Evolutionary conservation across 2,329 filamentous ascomycete species (phyloP).

Genomic region (Epichloe baconii): DNA sequence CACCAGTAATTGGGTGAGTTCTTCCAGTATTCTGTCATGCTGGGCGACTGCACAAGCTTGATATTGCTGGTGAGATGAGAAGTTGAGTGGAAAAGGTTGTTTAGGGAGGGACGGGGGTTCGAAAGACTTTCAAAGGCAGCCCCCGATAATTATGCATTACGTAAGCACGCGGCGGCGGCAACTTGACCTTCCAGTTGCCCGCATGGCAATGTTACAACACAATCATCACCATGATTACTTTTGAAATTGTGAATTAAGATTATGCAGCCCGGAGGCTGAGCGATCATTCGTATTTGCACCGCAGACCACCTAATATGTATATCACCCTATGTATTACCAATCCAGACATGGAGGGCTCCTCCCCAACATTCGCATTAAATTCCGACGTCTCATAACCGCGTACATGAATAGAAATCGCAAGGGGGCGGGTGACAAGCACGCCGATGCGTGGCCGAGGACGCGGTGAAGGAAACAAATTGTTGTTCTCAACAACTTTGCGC

Average conservation of each 20-base stretch:
- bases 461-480: background rate
- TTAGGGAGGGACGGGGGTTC: too few species aligned
- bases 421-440: background rate
- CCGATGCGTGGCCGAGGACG: background rate
- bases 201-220: background rate
- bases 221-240: background rate
- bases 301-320: conserved; percentile 1
- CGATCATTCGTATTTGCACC: conserved; percentile 1
- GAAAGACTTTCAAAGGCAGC: background rate
- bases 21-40: conserved; percentile 98
- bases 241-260: background rate
- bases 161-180: background rate
- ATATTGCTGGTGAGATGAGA: too few species aligned
- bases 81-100: too few species aligned
- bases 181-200: background rate
- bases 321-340: conserved; percentile 2
- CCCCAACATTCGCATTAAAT: background rate
- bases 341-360: background rate
- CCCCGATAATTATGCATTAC: background rate
- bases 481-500: background rate
- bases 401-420: background rate
- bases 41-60: background rate
- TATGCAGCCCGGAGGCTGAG: background rate
- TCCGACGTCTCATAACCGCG: background rate
- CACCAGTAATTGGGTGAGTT: conserved; percentile 97